Evolutionary conservation across 2,329 filamentous ascomycete species (phyloP).

Genomic region (Exserohilum rostratum): DNA sequence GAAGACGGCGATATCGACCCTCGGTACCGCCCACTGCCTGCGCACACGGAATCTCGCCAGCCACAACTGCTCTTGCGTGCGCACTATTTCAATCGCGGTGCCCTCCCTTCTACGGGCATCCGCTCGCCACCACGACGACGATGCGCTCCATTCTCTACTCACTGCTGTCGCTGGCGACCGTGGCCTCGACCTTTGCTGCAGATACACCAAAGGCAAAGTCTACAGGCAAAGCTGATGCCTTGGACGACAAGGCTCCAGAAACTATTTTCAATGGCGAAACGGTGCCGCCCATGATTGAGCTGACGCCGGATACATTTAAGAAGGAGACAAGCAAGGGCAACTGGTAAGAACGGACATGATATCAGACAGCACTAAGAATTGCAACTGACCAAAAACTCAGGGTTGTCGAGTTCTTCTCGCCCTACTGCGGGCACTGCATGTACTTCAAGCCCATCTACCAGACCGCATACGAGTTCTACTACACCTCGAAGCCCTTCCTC

Average conservation of each 20-base stretch:
- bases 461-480: constrained; percentile 93
- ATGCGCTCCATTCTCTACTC: constrained; percentile 47
- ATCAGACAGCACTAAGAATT: not conserved
- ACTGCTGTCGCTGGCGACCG: constrained; percentile 47
- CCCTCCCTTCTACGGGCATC: constrained; percentile 17
- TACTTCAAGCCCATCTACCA: constrained; percentile 84
- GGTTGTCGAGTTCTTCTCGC: constrained; percentile 59
- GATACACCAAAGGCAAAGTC: constrained; percentile 17
- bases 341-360: constrained; percentile 58
- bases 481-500: constrained; percentile 75
- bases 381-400: constrained; percentile 15
- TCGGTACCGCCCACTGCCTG: not conserved
- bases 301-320: constrained; percentile 65
- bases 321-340: constrained; percentile 67
- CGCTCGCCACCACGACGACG: constrained; percentile 21
- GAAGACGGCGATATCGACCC: not conserved
- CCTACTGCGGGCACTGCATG: constrained; percentile 71
- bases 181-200: constrained; percentile 36
- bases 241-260: constrained; percentile 38
- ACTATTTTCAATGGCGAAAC: constrained; percentile 71
- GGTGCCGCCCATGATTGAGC: constrained; percentile 68
- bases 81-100: not conserved
- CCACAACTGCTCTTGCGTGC: not conserved
- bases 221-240: constrained; percentile 30
- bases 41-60: not conserved